Evolutionary conservation across 495 filamentous ascomycete species (phyloP), one percentile per base, ranked within the genome.

Genomic region (Talaromyces wortmannii): DNA sequence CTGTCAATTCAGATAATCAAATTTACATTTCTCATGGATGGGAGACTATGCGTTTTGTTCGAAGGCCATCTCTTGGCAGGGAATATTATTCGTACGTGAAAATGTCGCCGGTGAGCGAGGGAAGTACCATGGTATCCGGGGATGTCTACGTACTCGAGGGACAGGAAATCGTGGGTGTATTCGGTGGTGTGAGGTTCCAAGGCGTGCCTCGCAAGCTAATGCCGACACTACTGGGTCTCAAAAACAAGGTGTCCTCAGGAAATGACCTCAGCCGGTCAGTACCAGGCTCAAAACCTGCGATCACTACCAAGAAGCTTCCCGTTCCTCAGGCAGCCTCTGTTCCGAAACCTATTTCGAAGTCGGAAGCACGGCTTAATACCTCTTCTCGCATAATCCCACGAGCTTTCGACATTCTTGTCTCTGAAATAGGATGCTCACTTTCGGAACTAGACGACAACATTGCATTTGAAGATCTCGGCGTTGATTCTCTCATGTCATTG

Each of bases 181-280:
- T 69, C 6, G 63, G 56, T 0, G 64, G 55, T 1, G 58, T 76
- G 18, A 58, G 67, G 68, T 89, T 89, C 74, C 79, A 84, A 68
- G 74, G 76, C 48, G 76, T 90, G 40, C 78, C 85, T 18, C 78
- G 86, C 52, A 80, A 78, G 63, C 76, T 76, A 48, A 68, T 83
- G 29, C 74, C 88, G 50, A 84, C 86, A 44, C 82, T 82, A 10
- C 77, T 71, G 43, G 80, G 83, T 40, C 36, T 40, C 8, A 40
- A 40, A 13, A 40, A 40, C 36, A 40, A 40, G 13, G 50, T 62
- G 17, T 50, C 67, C 44, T 79, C 78, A 62, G 55, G 66, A 44
- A 67, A 63, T 46, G 57, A 55, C 48, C 36, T 40, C 5, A 13
- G 5, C 2, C 8, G 36, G 36, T 40, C 36, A 40, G 23, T 23